Percentiles rank a stretch among this genome's conserved stretches.
Evolutionary conservation across 2,329 filamentous ascomycete species (phyloP).

Genomic region (Diaporthe velutina): DNA sequence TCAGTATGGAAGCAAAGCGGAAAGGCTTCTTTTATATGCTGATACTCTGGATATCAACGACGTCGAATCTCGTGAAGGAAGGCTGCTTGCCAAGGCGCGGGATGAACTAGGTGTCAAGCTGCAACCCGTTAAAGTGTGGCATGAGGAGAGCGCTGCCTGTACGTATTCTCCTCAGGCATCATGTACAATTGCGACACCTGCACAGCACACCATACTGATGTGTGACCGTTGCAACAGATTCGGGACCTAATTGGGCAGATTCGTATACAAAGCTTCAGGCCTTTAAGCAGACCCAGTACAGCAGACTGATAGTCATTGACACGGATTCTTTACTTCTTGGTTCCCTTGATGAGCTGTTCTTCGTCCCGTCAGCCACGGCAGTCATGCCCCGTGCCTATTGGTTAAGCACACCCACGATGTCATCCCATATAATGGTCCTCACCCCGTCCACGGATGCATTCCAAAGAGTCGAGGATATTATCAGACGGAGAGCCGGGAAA

Average conservation of each 20-base stretch:
- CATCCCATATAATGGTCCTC: slow-evolving; percentile 73
- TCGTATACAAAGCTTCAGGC: slow-evolving; percentile 77
- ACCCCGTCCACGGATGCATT: slow-evolving; percentile 69
- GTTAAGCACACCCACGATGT: slow-evolving; percentile 68
- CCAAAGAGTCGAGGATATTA: slow-evolving; percentile 47
- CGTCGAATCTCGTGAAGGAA: slow-evolving; percentile 5
- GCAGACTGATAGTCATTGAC: slow-evolving; percentile 64
- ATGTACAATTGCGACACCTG: not conserved
- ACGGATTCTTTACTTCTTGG: slow-evolving; percentile 74
- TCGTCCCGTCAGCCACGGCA: slow-evolving; percentile 70
- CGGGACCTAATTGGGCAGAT: slow-evolving; percentile 63
- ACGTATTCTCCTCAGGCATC: not conserved
- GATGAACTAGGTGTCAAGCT: slow-evolving; percentile 29
- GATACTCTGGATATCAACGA: slow-evolving; percentile 1
- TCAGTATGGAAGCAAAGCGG: slow-evolving; percentile 23
- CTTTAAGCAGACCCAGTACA: slow-evolving; percentile 75
- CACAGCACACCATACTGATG: not conserved
- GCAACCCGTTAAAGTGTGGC: slow-evolving; percentile 29
- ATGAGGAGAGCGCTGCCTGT: slow-evolving; percentile 26
- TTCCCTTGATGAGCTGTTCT: slow-evolving; percentile 78
- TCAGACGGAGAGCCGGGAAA: slow-evolving; percentile 40
- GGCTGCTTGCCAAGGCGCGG: slow-evolving; percentile 22
- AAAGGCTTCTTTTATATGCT: slow-evolving; percentile 15
- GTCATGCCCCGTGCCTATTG: slow-evolving; percentile 82
- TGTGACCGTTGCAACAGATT: not conserved